These are phyloP conservation scores for Butyriboletus loyo DNA, from an alignment of 768 basidiomycete genomes.

Conservation along the genomic window DNA sequence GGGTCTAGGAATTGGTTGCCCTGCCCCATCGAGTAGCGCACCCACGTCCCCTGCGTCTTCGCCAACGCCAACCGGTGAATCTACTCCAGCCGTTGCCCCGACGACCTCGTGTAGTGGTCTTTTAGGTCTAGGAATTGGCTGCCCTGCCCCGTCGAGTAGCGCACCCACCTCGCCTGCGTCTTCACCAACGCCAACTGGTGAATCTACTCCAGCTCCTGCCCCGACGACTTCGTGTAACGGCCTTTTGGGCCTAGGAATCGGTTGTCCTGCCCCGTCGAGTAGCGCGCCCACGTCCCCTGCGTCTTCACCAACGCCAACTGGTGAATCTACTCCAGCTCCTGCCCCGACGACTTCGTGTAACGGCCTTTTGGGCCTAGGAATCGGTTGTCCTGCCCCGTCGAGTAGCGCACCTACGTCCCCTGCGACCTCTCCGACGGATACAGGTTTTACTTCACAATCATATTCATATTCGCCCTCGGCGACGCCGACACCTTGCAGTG, in stretches of 20 bases:
- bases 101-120: neutral
- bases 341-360: neutral
- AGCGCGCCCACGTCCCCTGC: neutral
- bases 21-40: too few species aligned
- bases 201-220: neutral
- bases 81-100: neutral
- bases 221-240: neutral
- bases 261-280: neutral
- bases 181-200: neutral
- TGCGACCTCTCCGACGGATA: neutral
- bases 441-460: neutral
- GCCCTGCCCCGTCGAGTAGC: neutral
- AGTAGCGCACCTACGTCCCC: neutral
- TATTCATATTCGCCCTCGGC: neutral
- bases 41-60: neutral
- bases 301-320: neutral
- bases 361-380: neutral
- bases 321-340: neutral
- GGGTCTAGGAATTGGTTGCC: too few species aligned
- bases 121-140: neutral
- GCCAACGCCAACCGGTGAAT: neutral
- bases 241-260: neutral
- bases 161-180: neutral
- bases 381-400: neutral
- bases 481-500: conserved; percentile 4